Evolutionary conservation across 2,329 filamentous ascomycete genomes (phyloP).

Genomic region (Arthrobotrys iridis): DNA sequence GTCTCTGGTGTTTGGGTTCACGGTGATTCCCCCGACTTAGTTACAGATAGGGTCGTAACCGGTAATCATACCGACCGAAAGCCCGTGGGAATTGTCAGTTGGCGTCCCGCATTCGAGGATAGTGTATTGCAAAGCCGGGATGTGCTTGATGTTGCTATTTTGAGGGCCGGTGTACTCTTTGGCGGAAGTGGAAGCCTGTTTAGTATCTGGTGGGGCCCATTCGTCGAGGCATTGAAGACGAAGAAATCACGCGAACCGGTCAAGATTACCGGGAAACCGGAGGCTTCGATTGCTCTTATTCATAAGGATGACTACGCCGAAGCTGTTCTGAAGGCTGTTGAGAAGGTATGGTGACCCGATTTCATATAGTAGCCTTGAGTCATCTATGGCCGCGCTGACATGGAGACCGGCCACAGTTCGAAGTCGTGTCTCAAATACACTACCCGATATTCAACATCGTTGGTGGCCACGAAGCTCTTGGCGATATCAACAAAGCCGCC

Average conservation of each 20-base stretch:
- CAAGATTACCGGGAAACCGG: slow-evolving; percentile 56
- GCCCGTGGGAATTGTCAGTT: slow-evolving; percentile 58
- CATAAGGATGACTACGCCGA: slow-evolving; percentile 62
- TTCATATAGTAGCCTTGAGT: too few species aligned
- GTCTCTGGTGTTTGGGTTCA: slow-evolving; percentile 62
- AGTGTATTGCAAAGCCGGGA: slow-evolving; percentile 59
- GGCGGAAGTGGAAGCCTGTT: slow-evolving; percentile 60
- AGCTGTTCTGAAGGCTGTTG: slow-evolving; percentile 60
- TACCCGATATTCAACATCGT: slow-evolving; percentile 62
- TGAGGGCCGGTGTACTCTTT: slow-evolving; percentile 61
- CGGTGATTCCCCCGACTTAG: slow-evolving; percentile 58
- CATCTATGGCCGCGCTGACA: too few species aligned
- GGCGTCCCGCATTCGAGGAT: slow-evolving; percentile 60
- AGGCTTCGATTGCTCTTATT: slow-evolving; percentile 58
- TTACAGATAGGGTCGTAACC: slow-evolving; percentile 60
- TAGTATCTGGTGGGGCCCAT: slow-evolving; percentile 57
- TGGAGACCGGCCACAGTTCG: slow-evolving; percentile 44
- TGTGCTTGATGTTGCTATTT: slow-evolving; percentile 60
- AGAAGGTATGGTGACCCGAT: slow-evolving; percentile 58
- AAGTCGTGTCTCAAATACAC: slow-evolving; percentile 49
- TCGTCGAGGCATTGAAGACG: slow-evolving; percentile 57
- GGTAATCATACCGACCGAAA: slow-evolving; percentile 55
- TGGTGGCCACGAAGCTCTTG: slow-evolving; percentile 59
- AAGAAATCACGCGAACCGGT: slow-evolving; percentile 39
- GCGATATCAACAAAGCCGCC: slow-evolving; percentile 58